Base-by-base conservation (phyloP, 768 basidiomycete genomes). In the Leccinum variicolor region DNA sequence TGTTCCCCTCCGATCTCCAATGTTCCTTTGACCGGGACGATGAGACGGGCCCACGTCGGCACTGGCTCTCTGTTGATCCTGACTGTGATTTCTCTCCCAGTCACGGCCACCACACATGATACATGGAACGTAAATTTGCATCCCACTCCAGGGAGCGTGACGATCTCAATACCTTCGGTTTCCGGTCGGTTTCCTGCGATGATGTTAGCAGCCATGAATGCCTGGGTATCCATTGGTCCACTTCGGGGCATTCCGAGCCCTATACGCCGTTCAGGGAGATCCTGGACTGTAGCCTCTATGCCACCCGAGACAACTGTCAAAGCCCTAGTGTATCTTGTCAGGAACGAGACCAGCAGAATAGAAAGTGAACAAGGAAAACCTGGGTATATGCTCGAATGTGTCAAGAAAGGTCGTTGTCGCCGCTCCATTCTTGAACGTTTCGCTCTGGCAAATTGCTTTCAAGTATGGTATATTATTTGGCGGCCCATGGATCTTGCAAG, bases 211-310 rank as follows among this genome's bases (percentile, higher is more conserved):
- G 76, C 73, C 25, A 76, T 68, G 67, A 84, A 83, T 0, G 86
- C 82, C 10, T 81, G 65, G 10, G 75, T 57, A 63, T 90, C 88
- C 82, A 86, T 84, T 0, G 86, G 83, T 0, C 87, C 87, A 57
- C 82, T 81, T 14, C 73, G 76, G 0, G 88, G 88, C 3, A 88
- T 78, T 2, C 87, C 87, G 31, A 80, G 70, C 1, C 83, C 81
- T 0, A 81, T 74, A 0, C 63, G 65, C 1, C 86, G 77, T 0
- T 83, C 82, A 0, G 83, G 82, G 19, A 81, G 76, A 61, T 86
- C 84, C 62, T 87, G 86, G 0, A 50, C 71, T 0, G 81, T 80
- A 9, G 78, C 78, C 36, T 85, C 84, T 7, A 87, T 71, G 0
- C 86, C 85, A 3, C 80, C 73, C 2, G 78, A 76, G 4, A 84